phyloP scores from a whole-genome alignment of 148 eudicot genomes.

The Nepenthes gracilis region DNA sequence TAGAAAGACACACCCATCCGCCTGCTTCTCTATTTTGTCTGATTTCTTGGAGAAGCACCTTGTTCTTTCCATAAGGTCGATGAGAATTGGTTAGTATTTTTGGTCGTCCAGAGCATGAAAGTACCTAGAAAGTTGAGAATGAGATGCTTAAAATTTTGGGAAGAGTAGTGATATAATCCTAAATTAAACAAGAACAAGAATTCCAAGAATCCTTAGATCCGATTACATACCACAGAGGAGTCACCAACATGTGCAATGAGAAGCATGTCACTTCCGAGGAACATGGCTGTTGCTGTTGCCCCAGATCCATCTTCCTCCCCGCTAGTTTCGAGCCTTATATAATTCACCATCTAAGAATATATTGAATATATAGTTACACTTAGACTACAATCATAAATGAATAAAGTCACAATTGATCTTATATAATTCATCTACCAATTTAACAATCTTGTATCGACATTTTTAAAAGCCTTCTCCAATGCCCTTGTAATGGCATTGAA shows the following conservation, averaged over 20 bases:
- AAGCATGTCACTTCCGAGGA: constrained; percentile 44
- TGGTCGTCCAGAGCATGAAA: constrained; percentile 75
- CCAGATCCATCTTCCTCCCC: constrained; percentile 72
- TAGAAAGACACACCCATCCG: constrained; percentile 95
- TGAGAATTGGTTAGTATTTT: constrained; percentile 80
- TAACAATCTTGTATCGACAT: constrained; percentile 56
- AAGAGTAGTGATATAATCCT: no score
- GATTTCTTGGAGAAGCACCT: constrained; percentile 68
- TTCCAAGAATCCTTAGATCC: neutral
- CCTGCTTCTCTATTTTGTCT: constrained; percentile 88
- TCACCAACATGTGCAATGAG: constrained; percentile 90
- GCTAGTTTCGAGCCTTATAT: constrained; percentile 60
- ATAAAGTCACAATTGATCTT: neutral
- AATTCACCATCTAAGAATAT: constrained; percentile 31
- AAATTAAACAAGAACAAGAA: neutral
- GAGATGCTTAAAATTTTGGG: no score
- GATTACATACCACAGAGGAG: constrained; percentile 57
- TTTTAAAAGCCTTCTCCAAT: constrained; percentile 50
- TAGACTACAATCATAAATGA: constrained; percentile 6
- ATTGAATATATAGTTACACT: constrained; percentile 13
- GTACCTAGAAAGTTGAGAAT: constrained; percentile 57
- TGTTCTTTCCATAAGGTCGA: constrained; percentile 84
- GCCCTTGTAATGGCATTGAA: constrained; percentile 44
- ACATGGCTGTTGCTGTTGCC: constrained; percentile 74
- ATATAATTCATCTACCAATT: constrained; percentile 7